phyloP scores from a whole-genome alignment of 2,329 filamentous ascomycete species.

The Rachicladosporium sp. region DNA sequence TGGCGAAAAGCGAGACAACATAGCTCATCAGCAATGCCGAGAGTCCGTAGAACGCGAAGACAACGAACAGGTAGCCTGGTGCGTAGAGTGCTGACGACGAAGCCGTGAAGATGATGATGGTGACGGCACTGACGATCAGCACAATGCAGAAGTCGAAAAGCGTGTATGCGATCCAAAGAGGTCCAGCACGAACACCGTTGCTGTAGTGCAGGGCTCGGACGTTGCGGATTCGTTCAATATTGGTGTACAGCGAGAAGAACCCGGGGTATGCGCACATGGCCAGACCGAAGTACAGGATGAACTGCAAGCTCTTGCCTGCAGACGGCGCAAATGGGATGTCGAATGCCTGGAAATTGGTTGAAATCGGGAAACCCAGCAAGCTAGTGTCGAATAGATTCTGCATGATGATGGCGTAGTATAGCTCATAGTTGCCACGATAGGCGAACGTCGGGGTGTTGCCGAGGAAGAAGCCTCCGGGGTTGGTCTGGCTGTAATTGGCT shows the following conservation, averaged over 20 bases:
- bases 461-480: slow-evolving; percentile 70
- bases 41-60: slow-evolving; percentile 71
- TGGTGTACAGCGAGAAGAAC: slow-evolving; percentile 82
- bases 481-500: slow-evolving; percentile 52
- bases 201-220: slow-evolving; percentile 82
- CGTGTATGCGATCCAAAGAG: slow-evolving; percentile 75
- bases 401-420: slow-evolving; percentile 59
- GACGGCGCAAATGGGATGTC: slow-evolving; percentile 58
- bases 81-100: slow-evolving; percentile 58
- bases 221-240: slow-evolving; percentile 65
- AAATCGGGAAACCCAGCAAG: slow-evolving; percentile 55
- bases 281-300: slow-evolving; percentile 71
- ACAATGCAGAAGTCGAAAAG: slow-evolving; percentile 70
- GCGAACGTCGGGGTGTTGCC: slow-evolving; percentile 54
- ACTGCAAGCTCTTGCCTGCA: slow-evolving; percentile 61
- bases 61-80: slow-evolving; percentile 67
- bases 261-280: slow-evolving; percentile 68
- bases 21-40: slow-evolving; percentile 67
- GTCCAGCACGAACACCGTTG: slow-evolving; percentile 71
- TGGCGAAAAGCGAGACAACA: slow-evolving; percentile 65
- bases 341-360: slow-evolving; percentile 61
- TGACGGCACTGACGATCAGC: slow-evolving; percentile 51
- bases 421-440: slow-evolving; percentile 53
- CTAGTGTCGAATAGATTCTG: slow-evolving; percentile 84
- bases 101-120: slow-evolving; percentile 56